These are phyloP conservation scores for Apiospora marii DNA, from an alignment of 2,329 filamentous ascomycete species.

Conservation along the genomic window DNA sequence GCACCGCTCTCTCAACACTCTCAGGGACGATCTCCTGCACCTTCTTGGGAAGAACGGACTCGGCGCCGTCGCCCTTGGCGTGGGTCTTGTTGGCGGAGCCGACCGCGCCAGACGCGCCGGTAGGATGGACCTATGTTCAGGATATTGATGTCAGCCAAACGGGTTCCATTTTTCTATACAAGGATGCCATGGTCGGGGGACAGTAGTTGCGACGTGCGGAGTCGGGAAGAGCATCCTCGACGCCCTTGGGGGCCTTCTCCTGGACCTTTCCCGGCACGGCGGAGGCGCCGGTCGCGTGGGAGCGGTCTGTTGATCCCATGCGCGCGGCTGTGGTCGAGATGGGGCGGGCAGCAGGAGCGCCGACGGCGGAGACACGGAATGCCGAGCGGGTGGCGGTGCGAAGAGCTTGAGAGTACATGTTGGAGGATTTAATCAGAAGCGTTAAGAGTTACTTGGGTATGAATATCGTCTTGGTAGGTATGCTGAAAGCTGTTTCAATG, in stretches of 20 bases:
- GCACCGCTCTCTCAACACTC: conserved; percentile 31
- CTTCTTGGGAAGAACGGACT: conserved; percentile 32
- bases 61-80: conserved; percentile 32
- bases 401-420: conserved; percentile 12
- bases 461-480: background rate
- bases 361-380: background rate
- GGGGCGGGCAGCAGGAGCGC: background rate
- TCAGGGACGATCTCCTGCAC: conserved; percentile 33
- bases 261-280: conserved; percentile 31
- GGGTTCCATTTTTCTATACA: background rate
- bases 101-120: conserved; percentile 3
- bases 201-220: conserved; percentile 23
- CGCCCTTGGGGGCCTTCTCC: conserved; percentile 29
- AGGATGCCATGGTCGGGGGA: background rate
- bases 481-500: accelerated
- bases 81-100: conserved; percentile 31
- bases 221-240: conserved; percentile 30
- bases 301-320: conserved; percentile 17
- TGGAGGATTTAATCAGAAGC: background rate
- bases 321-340: background rate
- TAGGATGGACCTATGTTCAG: conserved; percentile 28
- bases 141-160: background rate
- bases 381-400: background rate
- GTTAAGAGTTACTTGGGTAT: accelerated
- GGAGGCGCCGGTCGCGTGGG: conserved; percentile 31